These are phyloP conservation scores for Cutaneotrichosporon cutaneum DNA, from an alignment of 1,284 basidiomycete species.

Conservation along the genomic window DNA sequence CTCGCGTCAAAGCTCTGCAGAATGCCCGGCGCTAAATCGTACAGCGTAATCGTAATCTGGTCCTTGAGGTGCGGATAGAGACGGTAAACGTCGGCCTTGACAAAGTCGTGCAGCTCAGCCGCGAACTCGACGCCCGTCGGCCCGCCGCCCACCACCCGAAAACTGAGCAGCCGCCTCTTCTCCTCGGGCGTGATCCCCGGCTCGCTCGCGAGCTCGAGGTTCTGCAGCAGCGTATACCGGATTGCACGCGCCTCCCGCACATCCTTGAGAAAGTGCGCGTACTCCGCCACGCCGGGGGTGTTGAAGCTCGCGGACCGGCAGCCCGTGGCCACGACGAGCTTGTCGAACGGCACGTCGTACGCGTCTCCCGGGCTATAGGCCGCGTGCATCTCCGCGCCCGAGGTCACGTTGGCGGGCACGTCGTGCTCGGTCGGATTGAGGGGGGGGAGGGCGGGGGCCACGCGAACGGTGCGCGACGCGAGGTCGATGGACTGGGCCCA, in stretches of 20 bases:
- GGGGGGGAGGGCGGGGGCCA: conserved; percentile 39
- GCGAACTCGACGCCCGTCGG: conserved; percentile 72
- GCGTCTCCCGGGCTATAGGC: conserved; percentile 22
- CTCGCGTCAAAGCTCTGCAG: conserved; percentile 73
- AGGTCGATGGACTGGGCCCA: conserved; percentile 60
- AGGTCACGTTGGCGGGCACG: conserved; percentile 4
- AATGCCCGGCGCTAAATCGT: conserved; percentile 77
- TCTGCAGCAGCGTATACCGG: conserved; percentile 69
- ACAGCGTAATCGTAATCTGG: conserved; percentile 68
- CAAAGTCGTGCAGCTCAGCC: conserved; percentile 73
- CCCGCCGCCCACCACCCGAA: conserved; percentile 71
- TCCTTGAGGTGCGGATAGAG: conserved; percentile 65
- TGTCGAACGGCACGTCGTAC: conserved; percentile 70
- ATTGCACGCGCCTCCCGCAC: conserved; percentile 78
- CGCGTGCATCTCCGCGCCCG: conserved; percentile 50
- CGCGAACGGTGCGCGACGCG: conserved; percentile 59
- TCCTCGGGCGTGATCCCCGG: conserved; percentile 66
- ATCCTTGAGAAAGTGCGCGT: conserved; percentile 79
- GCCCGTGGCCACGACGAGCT: conserved; percentile 78
- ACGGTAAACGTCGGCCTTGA: conserved; percentile 35
- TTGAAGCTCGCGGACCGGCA: conserved; percentile 75
- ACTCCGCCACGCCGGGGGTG: conserved; percentile 63
- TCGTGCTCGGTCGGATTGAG: conserved; percentile 17
- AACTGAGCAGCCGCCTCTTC: conserved; percentile 67
- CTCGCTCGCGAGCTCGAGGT: conserved; percentile 76